Percentiles rank a stretch among this genome's conserved stretches.
Evolutionary conservation across 768 basidiomycete species (phyloP).

Genomic region (Agaricus subrufescens): DNA sequence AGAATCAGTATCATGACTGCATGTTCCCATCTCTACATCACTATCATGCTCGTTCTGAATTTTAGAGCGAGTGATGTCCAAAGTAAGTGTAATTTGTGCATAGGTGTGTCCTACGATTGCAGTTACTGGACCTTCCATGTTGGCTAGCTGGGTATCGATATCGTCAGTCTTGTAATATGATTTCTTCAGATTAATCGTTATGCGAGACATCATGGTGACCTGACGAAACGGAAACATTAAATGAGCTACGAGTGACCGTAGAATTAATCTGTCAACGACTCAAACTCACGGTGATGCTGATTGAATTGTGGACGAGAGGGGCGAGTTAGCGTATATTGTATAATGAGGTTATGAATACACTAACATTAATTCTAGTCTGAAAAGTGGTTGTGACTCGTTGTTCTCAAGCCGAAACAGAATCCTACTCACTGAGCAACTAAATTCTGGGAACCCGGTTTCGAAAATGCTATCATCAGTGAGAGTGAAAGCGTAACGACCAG

Average conservation of each 20-base stretch:
- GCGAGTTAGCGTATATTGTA: too few relatives aligned
- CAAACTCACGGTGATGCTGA: slow-evolving; percentile 4
- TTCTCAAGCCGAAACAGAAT: background rate
- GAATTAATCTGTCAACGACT: background rate
- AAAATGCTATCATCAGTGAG: slow-evolving; percentile 41
- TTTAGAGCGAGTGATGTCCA: background rate
- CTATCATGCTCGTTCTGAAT: background rate
- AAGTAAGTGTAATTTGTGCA: background rate
- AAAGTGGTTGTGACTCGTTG: background rate
- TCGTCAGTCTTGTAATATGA: slow-evolving; percentile 20
- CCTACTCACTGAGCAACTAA: slow-evolving; percentile 39
- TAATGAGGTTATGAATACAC: background rate
- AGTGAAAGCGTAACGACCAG: slow-evolving; percentile 40
- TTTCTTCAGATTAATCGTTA: slow-evolving; percentile 56
- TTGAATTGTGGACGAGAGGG: background rate
- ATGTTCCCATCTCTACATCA: background rate
- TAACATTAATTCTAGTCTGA: slow-evolving; percentile 3
- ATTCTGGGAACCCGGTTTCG: slow-evolving; percentile 40
- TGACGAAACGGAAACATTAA: slow-evolving; percentile 13
- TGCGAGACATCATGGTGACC: slow-evolving; percentile 67
- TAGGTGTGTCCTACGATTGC: background rate
- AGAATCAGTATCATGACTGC: background rate
- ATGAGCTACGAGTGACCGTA: background rate
- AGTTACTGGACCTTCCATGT: background rate
- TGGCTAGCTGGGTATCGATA: background rate